Conservation (phyloP, 2,329 filamentous ascomycete species). For the Phoma sp. region DNA sequence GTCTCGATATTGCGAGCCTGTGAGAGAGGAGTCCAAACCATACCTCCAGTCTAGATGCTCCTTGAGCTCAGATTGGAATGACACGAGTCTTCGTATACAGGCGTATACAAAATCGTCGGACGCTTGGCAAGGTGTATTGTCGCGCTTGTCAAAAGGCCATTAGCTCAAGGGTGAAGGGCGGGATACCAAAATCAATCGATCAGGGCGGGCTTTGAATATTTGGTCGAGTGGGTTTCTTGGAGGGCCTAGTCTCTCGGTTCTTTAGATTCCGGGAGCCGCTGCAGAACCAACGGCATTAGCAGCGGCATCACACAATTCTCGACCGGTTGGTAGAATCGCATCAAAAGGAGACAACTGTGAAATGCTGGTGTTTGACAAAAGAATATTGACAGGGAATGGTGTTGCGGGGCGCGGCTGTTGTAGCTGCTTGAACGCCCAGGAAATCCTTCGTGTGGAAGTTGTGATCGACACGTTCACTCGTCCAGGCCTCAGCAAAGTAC, state of each 20-base stretch:
- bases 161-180: constrained; percentile 1
- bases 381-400: background rate
- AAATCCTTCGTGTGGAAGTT: constrained; percentile 14
- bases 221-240: constrained; percentile 5
- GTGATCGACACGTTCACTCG: constrained; percentile 9
- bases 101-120: background rate
- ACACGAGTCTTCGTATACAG: constrained; percentile 9
- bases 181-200: background rate
- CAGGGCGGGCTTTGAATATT: background rate
- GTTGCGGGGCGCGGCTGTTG: constrained; percentile 11
- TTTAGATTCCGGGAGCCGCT: constrained; percentile 8
- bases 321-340: too few relatives aligned
- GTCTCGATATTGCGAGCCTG: constrained; percentile 1
- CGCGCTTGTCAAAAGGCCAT: constrained; percentile 1
- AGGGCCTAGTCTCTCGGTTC: constrained; percentile 8
- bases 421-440: constrained; percentile 1
- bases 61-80: background rate
- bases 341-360: background rate
- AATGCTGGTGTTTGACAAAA: background rate
- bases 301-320: background rate
- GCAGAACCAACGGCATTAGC: background rate
- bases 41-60: constrained; percentile 8
- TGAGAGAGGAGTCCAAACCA: background rate
- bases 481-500: constrained; percentile 8
- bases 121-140: background rate